phyloP scores from a whole-genome alignment of 345 rosid species.

The Boechera stricta region DNA sequence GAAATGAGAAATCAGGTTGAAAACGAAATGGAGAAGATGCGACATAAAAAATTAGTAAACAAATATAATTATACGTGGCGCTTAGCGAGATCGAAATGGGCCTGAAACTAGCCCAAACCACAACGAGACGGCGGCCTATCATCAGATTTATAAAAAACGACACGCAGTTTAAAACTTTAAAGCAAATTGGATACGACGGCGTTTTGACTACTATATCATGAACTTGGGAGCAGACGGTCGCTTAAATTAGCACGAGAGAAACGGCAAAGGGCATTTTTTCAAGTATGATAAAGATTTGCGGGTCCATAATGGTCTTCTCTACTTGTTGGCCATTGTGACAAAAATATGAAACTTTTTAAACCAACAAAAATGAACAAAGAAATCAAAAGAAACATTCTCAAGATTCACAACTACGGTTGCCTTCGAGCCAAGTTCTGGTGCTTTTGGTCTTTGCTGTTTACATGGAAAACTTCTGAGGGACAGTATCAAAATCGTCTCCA shows the following conservation, averaged over 20 bases:
- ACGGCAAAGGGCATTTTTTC: background rate
- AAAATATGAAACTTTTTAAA: constrained; percentile 20
- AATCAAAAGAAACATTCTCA: constrained; percentile 11
- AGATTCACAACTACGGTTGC: constrained; percentile 21
- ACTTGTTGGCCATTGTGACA: constrained; percentile 26
- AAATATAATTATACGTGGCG: constrained; percentile 13
- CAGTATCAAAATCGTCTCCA: constrained; percentile 83
- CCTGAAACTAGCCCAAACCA: constrained; percentile 30
- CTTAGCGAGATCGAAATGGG: constrained; percentile 13
- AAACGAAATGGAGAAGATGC: constrained; percentile 42
- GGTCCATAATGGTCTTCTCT: constrained; percentile 26
- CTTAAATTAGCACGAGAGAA: background rate
- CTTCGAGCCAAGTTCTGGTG: constrained; percentile 19
- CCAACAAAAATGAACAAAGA: constrained; percentile 29
- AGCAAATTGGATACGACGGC: background rate
- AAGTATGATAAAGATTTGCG: constrained; percentile 3
- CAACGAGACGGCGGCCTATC: background rate
- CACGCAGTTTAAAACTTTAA: background rate
- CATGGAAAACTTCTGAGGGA: constrained; percentile 85
- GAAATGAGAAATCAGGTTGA: constrained; percentile 50
- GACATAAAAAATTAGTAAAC: constrained; percentile 6
- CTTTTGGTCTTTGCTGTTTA: constrained; percentile 38
- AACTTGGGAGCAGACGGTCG: background rate
- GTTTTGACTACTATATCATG: background rate
- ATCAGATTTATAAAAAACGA: background rate